Evolutionary conservation across 208 protist genomes (phyloP).

Genomic region (Porcisia deanei): DNA sequence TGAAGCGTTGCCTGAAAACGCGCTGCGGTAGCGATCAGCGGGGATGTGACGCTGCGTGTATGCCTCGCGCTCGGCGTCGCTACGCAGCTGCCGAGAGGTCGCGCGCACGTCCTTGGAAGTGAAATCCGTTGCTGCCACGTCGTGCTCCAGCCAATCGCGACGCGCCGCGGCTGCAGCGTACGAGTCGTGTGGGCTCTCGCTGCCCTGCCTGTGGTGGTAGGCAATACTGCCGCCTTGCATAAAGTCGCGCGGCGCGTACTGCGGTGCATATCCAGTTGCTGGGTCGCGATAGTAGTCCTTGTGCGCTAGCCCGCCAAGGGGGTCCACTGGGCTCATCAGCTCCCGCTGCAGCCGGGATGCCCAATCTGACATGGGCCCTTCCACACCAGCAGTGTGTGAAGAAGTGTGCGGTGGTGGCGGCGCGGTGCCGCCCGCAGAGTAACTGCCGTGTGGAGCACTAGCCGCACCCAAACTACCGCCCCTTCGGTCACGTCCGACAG

Average conservation of each 20-base stretch:
- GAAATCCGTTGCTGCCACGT: slow-evolving; percentile 36
- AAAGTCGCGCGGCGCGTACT: slow-evolving; percentile 90
- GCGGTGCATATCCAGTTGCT: slow-evolving; percentile 63
- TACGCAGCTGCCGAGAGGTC: slow-evolving; percentile 35
- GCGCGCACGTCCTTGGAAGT: slow-evolving; percentile 38
- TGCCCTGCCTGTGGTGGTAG: slow-evolving; percentile 53
- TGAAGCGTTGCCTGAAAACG: slow-evolving; percentile 34
- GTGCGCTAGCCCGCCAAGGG: slow-evolving; percentile 76
- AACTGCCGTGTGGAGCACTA: neutral
- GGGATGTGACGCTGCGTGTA: slow-evolving; percentile 36
- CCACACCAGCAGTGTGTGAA: neutral
- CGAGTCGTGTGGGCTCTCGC: slow-evolving; percentile 10
- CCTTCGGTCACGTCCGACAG: neutral
- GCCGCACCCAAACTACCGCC: neutral
- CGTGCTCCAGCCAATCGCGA: slow-evolving; percentile 64
- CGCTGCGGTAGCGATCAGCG: slow-evolving; percentile 31
- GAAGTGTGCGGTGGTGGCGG: neutral
- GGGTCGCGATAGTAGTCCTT: slow-evolving; percentile 91
- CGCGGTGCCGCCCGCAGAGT: neutral
- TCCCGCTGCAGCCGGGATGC: slow-evolving; percentile 73
- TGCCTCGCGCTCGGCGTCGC: slow-evolving; percentile 37
- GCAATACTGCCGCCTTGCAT: slow-evolving; percentile 56
- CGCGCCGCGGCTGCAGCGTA: slow-evolving; percentile 47
- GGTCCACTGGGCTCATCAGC: slow-evolving; percentile 68
- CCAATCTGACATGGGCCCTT: slow-evolving; percentile 42